Evolutionary conservation across 345 rosid genomes (phyloP), one percentile per base, ranked within the genome.

Genomic region (Eucalyptus brandiana): DNA sequence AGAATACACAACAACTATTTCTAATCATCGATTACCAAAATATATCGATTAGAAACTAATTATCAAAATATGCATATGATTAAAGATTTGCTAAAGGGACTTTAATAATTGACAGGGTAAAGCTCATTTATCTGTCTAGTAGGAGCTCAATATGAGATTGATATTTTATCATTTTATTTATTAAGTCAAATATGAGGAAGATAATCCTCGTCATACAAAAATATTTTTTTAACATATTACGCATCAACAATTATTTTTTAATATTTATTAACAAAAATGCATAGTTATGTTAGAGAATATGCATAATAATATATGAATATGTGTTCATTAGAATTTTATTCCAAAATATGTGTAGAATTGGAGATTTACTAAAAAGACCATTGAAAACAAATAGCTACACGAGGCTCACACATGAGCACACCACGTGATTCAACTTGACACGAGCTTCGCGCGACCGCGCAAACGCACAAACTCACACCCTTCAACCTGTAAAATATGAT

Each of bases 371-470:
- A 69, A 69, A 69, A 19, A 16, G 24, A 69, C 13, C 24, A 69
- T 1, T 69, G 19, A 32, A 69, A 69, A 10, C 42, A 69, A 8
- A 67, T 67, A 67, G 21, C 12, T 67, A 32, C 7, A 9, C 21
- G 19, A 69, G 80, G 42, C 2, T 69, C 24, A 19, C 24, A 69
- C 7, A 10, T 32, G 80, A 69, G 80, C 6, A 10, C 42, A 32
- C 13, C 42, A 17, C 13, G 17, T 34, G 80, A 69, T 21, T 69
- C 80, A 17, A 69, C 44, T 8, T n/a, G 11, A 65, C 21, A 16
- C 11, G 12, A 65, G 40, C 76, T 15, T 30, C 9, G 0, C 56
- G 4, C 24, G 9, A 3, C 10, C 58, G 0, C 11, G 0, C 26
- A 30, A 0, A 1, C 32, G 15, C 16, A 12, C 32, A 15, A 5